These are phyloP conservation scores for Ajuga reptans DNA, from an alignment of 305 asterid genomes.

Conservation along the genomic window DNA sequence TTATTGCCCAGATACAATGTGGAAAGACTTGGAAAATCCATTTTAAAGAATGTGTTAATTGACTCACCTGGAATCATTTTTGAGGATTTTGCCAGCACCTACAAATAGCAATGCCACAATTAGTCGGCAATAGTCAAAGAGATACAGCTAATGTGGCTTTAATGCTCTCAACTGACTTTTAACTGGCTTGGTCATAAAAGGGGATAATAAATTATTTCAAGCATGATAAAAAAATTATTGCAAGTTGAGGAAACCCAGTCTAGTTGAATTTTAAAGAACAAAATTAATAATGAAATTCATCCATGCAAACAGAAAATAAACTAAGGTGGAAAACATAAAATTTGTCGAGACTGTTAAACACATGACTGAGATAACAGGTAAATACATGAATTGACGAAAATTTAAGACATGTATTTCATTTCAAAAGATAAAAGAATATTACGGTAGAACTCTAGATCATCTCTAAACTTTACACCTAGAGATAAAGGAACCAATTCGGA, in stretches of 20 bases:
- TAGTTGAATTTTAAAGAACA: too few relatives aligned
- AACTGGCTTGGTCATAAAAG: background rate
- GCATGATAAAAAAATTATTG: too few relatives aligned
- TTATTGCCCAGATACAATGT: background rate
- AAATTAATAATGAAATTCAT: too few relatives aligned
- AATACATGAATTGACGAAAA: too few relatives aligned
- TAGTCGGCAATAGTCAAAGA: constrained; percentile 10
- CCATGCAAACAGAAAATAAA: too few relatives aligned
- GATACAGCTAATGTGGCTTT: background rate
- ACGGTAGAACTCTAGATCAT: too few relatives aligned
- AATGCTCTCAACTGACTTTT: background rate
- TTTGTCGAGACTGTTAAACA: too few relatives aligned
- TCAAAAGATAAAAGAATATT: background rate
- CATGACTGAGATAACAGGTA: too few relatives aligned
- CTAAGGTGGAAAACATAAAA: too few relatives aligned
- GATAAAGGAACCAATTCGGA: too few relatives aligned
- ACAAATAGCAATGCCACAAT: constrained; percentile 26
- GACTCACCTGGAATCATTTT: constrained; percentile 98
- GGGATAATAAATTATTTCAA: background rate
- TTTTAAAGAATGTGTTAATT: background rate
- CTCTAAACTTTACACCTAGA: too few relatives aligned
- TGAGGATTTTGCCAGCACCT: constrained; percentile 98
- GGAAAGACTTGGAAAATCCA: background rate
- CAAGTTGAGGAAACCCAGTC: too few relatives aligned
- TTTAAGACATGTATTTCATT: background rate